Percentiles rank a stretch among this genome's conserved stretches.
These are phyloP conservation scores for Pleurotus ostreatus DNA, from an alignment of 768 basidiomycete species.

Conservation along the genomic window DNA sequence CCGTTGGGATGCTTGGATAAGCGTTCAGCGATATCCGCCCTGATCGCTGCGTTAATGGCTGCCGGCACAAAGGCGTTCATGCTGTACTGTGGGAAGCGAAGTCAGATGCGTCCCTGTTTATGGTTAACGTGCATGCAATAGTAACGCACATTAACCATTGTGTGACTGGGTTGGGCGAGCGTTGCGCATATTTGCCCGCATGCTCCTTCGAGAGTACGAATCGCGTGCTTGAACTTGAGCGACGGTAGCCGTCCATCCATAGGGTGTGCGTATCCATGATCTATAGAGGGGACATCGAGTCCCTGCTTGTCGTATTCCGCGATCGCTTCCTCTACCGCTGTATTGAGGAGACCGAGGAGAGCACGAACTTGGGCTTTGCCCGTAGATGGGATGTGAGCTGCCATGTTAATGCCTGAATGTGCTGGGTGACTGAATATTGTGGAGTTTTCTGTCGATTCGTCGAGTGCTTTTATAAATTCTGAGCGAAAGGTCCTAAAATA, in stretches of 20 bases:
- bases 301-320: conserved; percentile 13
- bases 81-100: background rate
- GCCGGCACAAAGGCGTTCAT: background rate
- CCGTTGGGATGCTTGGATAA: conserved; percentile 8
- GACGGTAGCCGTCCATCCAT: conserved; percentile 3
- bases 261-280: conserved; percentile 5
- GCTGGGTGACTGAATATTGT: no score
- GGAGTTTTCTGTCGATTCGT: no score
- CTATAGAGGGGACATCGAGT: conserved; percentile 10
- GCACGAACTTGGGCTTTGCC: conserved; percentile 19
- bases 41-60: conserved; percentile 1
- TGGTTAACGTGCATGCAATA: background rate
- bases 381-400: background rate
- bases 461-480: no score
- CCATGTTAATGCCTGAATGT: background rate
- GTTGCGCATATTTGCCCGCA: conserved; percentile 17
- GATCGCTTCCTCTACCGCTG: conserved; percentile 16
- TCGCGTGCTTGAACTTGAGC: conserved; percentile 12
- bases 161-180: conserved; percentile 14
- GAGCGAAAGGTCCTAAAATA: no score
- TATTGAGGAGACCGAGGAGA: conserved; percentile 25
- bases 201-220: conserved; percentile 16
- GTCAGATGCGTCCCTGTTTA: background rate
- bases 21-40: conserved; percentile 5
- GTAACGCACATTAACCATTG: conserved; percentile 15